A percentile compares a stretch with the other conserved stretches of the same genome.
Evolutionary conservation across 2,329 filamentous ascomycete species (phyloP).

Genomic region (Fusarium nisikadoi): DNA sequence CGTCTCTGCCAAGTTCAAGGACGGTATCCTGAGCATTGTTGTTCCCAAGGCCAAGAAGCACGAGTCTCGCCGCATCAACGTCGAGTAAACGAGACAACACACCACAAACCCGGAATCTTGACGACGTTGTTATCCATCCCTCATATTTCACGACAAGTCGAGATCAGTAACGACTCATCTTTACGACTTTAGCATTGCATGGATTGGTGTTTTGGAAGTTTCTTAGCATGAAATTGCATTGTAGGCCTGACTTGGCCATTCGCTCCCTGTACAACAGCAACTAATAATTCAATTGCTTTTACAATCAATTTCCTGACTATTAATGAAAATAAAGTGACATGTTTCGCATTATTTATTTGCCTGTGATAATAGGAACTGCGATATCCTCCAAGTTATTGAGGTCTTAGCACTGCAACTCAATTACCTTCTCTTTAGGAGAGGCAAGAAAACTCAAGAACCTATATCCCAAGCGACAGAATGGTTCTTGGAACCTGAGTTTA

Average conservation of each 20-base stretch:
- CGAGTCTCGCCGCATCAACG: conserved; percentile 64
- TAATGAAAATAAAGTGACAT: background rate
- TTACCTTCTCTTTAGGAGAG: background rate
- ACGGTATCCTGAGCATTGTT: conserved; percentile 71
- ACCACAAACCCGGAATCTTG: background rate
- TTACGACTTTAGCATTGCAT: conserved; percentile 22
- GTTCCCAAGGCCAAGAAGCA: conserved; percentile 75
- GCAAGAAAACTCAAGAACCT: too few species aligned
- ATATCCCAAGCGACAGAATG: background rate
- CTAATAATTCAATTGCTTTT: conserved; percentile 17
- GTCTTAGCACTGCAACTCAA: background rate
- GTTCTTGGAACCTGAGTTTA: background rate
- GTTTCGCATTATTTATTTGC: background rate
- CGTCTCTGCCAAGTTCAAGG: conserved; percentile 71
- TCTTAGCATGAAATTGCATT: conserved; percentile 13
- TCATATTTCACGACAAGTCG: background rate
- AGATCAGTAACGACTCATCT: conserved; percentile 5
- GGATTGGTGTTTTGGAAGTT: conserved; percentile 32
- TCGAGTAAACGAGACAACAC: conserved; percentile 55
- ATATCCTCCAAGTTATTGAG: background rate
- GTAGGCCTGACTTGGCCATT: conserved; percentile 16
- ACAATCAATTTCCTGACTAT: background rate
- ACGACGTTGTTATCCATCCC: background rate
- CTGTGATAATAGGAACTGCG: background rate
- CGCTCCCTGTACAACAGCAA: conserved; percentile 39